Evolutionary conservation across 306 rosid species (phyloP).

Genomic region (Sophora flavescens): DNA sequence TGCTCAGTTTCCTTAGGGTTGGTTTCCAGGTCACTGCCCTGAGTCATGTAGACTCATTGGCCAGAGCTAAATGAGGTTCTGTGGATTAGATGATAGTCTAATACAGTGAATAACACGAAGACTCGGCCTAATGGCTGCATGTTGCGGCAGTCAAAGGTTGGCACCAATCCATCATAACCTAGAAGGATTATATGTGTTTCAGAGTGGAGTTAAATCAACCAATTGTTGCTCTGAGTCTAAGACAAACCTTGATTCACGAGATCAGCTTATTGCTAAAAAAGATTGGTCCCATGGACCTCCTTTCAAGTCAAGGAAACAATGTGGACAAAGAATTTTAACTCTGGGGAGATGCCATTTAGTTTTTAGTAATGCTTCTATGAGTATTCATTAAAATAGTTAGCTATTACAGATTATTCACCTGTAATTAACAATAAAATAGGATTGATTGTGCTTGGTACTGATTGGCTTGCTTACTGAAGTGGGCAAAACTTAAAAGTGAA

Average conservation of each 20-base stretch:
- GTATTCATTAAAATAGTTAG: not conserved
- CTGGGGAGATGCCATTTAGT: constrained; percentile 31
- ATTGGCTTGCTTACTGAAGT: constrained; percentile 3
- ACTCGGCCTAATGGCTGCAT: not conserved
- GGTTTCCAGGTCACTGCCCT: constrained; percentile 7
- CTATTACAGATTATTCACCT: constrained; percentile 16
- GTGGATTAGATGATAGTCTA: not conserved
- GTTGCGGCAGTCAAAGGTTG: constrained; percentile 11
- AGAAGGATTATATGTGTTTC: not conserved
- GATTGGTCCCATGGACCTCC: constrained; percentile 24
- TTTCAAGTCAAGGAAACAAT: constrained; percentile 9
- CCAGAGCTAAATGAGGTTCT: not conserved
- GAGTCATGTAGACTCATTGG: not conserved
- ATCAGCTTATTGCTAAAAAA: not conserved
- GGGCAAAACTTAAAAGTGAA: not conserved
- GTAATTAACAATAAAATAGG: constrained; percentile 21
- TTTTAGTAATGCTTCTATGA: not conserved
- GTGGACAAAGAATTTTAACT: constrained; percentile 22
- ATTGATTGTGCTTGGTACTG: constrained; percentile 9
- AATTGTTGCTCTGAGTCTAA: too few species aligned
- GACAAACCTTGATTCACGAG: constrained; percentile 7
- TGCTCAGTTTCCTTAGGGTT: not conserved
- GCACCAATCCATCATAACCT: not conserved
- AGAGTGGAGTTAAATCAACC: not conserved
- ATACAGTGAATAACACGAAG: not conserved